Percentiles rank a stretch among this genome's conserved stretches.
Evolutionary conservation across 2,329 filamentous ascomycete genomes (phyloP).

Genomic region (Shiraia bambusicola): DNA sequence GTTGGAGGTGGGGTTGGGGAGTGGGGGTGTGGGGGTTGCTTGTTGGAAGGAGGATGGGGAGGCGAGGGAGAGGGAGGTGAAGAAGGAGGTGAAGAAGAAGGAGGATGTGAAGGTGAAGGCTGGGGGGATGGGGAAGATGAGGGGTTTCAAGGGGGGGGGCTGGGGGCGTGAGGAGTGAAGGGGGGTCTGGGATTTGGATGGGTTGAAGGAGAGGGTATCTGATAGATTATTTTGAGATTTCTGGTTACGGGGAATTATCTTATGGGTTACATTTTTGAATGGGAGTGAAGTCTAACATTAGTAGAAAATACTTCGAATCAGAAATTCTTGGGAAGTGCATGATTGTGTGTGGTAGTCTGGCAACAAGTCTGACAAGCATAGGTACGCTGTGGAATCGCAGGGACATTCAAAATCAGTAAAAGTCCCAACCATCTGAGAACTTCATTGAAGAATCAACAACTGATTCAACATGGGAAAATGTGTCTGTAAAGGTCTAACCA

Average conservation of each 20-base stretch:
- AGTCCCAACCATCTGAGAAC: slow-evolving; percentile 18
- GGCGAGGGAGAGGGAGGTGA: slow-evolving; percentile 1
- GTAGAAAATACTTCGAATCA: too few species aligned
- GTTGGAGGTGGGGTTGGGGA: slow-evolving; percentile 7
- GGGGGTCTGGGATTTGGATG: neutral
- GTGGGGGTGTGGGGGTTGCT: slow-evolving; percentile 8
- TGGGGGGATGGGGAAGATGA: neutral
- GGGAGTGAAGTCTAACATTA: too few species aligned
- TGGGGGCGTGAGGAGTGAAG: slow-evolving; percentile 4
- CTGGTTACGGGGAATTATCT: too few species aligned
- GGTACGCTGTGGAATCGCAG: slow-evolving; percentile 12
- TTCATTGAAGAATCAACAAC: slow-evolving; percentile 14
- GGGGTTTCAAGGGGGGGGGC: neutral
- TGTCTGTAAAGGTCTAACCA: slow-evolving; percentile 6
- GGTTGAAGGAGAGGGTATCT: too few species aligned
- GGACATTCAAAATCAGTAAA: slow-evolving; percentile 12
- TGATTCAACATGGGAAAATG: slow-evolving; percentile 2
- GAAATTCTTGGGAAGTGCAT: too few species aligned
- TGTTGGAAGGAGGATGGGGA: slow-evolving; percentile 6
- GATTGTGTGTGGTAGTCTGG: slow-evolving; percentile 10
- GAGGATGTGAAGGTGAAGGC: neutral
- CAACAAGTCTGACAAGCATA: slow-evolving; percentile 9
- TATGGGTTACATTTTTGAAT: too few species aligned
- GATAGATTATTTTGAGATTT: too few species aligned
- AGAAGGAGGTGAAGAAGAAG: slow-evolving; percentile 1